A percentile compares a stretch with the other conserved stretches of the same genome.
Conservation (phyloP, 1,284 basidiomycete genomes). For the Cutaneotrichosporon cavernicola region DNA sequence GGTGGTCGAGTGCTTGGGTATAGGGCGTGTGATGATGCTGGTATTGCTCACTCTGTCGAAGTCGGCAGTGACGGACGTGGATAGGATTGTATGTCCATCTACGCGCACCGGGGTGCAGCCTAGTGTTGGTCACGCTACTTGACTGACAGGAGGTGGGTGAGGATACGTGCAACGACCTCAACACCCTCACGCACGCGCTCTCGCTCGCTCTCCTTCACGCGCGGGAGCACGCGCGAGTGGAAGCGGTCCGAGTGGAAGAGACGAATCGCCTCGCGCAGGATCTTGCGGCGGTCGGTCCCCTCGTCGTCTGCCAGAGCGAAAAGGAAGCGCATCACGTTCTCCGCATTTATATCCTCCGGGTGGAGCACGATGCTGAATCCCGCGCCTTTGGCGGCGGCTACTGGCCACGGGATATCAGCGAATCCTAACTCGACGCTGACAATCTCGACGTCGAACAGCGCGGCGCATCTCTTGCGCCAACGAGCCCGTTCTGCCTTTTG, state of each 20-base stretch:
- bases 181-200: slow-evolving; percentile 64
- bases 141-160: slow-evolving; percentile 30
- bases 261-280: slow-evolving; percentile 62
- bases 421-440: slow-evolving; percentile 54
- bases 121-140: background rate
- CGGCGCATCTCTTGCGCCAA: slow-evolving; percentile 26
- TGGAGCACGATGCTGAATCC: slow-evolving; percentile 32
- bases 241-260: slow-evolving; percentile 75
- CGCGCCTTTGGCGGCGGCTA: slow-evolving; percentile 51
- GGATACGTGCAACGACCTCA: slow-evolving; percentile 50
- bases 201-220: slow-evolving; percentile 61
- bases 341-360: slow-evolving; percentile 59
- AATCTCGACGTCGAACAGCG: slow-evolving; percentile 28
- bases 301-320: slow-evolving; percentile 55
- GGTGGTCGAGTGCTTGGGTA: background rate
- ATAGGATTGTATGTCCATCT: background rate
- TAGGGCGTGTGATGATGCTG: background rate
- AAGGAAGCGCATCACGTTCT: slow-evolving; percentile 60
- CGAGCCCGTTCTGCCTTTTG: slow-evolving; percentile 21
- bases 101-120: background rate
- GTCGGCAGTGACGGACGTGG: background rate
- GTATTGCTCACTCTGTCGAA: background rate
- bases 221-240: slow-evolving; percentile 61
- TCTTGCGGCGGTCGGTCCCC: slow-evolving; percentile 41
- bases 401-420: slow-evolving; percentile 75